These are phyloP conservation scores for Fusarium tanahbumbuense DNA, from an alignment of 2,329 filamentous ascomycete genomes.

Conservation along the genomic window DNA sequence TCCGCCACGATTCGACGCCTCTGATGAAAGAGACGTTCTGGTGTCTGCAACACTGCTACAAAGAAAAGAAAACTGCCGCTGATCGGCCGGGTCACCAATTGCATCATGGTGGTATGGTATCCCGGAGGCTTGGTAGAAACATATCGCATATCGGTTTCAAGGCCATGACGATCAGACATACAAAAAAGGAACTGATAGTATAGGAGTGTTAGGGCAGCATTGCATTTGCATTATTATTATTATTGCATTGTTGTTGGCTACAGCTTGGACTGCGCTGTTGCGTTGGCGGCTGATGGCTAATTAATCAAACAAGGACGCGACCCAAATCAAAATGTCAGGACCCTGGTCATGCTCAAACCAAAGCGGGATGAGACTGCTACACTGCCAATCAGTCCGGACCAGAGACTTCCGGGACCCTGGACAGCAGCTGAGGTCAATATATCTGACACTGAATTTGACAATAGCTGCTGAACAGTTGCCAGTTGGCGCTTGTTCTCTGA, in stretches of 20 bases:
- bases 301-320: conserved; percentile 30
- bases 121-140: conserved; percentile 19
- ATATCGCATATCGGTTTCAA: conserved; percentile 24
- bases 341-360: conserved; percentile 42
- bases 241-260: conserved; percentile 3
- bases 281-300: conserved; percentile 20
- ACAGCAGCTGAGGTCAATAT: conserved; percentile 1
- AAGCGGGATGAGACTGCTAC: conserved; percentile 37
- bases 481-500: neutral
- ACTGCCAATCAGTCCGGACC: conserved; percentile 21
- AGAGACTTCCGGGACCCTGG: neutral
- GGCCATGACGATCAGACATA: conserved; percentile 14
- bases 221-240: neutral
- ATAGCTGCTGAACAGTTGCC: conserved; percentile 1
- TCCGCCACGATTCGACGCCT: conserved; percentile 10
- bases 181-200: neutral
- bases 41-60: conserved; percentile 8
- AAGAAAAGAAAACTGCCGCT: conserved; percentile 17
- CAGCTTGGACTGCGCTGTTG: conserved; percentile 5
- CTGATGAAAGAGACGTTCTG: conserved; percentile 16
- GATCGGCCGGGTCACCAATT: conserved; percentile 17
- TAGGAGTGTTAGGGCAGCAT: neutral
- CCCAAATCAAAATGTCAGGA: conserved; percentile 19
- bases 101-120: conserved; percentile 18
- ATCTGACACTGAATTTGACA: conserved; percentile 8